Conservation (phyloP, 208 protist genomes). For the Trypanosomatidae sp. region DNA sequence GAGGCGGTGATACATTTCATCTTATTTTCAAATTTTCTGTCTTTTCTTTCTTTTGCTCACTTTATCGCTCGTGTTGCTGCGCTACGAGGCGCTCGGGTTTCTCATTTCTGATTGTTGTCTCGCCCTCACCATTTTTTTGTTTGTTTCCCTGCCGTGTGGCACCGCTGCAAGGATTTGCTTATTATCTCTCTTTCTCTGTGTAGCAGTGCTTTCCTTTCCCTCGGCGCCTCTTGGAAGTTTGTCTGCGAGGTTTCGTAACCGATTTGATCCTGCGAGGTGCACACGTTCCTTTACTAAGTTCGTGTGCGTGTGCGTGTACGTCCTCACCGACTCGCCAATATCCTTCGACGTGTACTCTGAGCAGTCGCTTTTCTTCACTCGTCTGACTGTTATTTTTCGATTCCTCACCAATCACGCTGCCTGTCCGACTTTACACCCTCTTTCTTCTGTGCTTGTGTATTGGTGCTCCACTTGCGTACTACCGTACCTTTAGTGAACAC, state of each 20-base stretch:
- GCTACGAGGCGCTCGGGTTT: background rate
- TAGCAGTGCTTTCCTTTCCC: background rate
- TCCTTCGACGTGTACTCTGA: background rate
- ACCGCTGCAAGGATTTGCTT: background rate
- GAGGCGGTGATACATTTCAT: background rate
- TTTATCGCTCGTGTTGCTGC: background rate
- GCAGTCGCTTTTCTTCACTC: background rate
- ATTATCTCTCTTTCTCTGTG: background rate
- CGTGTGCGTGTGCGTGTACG: background rate
- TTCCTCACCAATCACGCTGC: background rate
- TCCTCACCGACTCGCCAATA: background rate
- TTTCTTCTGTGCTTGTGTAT: slow-evolving; percentile 16
- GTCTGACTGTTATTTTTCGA: slow-evolving; percentile 12
- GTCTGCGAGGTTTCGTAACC: background rate
- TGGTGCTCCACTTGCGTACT: background rate
- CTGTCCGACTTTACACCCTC: slow-evolving; percentile 1
- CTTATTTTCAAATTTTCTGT: background rate
- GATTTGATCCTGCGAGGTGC: background rate
- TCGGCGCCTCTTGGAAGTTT: background rate
- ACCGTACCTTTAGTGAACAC: background rate
- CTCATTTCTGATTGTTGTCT: background rate
- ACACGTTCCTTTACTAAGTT: background rate
- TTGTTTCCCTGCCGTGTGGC: background rate
- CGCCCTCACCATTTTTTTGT: background rate
- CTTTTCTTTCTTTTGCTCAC: background rate